Conservation (phyloP, 2,329 filamentous ascomycete species). For the Zymoseptoria ardabiliae region DNA sequence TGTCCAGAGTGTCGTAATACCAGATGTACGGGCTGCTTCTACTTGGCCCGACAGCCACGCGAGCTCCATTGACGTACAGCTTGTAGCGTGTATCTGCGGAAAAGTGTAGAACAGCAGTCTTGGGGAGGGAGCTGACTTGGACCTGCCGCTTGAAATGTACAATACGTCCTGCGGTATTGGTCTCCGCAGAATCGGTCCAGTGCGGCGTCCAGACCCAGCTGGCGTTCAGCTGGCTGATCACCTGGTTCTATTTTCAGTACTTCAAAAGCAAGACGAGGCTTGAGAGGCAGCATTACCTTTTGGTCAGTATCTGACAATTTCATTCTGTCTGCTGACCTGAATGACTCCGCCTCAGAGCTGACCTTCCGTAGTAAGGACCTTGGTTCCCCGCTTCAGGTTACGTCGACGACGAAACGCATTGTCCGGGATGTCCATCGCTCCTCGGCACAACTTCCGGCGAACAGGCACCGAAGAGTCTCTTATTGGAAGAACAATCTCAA, state of each 20-base stretch:
- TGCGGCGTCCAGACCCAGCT: conserved; percentile 35
- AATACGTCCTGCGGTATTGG: conserved; percentile 30
- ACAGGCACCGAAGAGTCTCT: background rate
- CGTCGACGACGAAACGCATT: too few relatives aligned
- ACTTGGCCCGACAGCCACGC: conserved; percentile 33
- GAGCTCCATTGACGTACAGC: conserved; percentile 33
- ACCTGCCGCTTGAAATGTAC: conserved; percentile 28
- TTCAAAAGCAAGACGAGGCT: background rate
- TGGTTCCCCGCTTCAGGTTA: too few relatives aligned
- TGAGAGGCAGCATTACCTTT: background rate
- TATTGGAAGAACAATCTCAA: background rate
- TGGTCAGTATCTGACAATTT: background rate
- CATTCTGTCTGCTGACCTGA: background rate
- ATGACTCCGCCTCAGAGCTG: background rate
- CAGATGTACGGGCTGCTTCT: conserved; percentile 31
- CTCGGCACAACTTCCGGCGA: too few relatives aligned
- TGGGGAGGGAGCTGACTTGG: conserved; percentile 13
- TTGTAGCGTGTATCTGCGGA: conserved; percentile 41
- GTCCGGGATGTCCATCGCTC: too few relatives aligned
- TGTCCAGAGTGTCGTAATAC: conserved; percentile 31
- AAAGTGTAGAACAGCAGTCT: conserved; percentile 23
- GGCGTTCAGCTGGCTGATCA: conserved; percentile 29
- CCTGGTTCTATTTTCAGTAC: conserved; percentile 14
- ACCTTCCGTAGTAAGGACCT: too few relatives aligned
- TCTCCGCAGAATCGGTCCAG: conserved; percentile 29